Evolutionary conservation across 1,139 yeast species (phyloP), one percentile per base, ranked within the genome.

Genomic region (Debaryomyces nepalensis): DNA sequence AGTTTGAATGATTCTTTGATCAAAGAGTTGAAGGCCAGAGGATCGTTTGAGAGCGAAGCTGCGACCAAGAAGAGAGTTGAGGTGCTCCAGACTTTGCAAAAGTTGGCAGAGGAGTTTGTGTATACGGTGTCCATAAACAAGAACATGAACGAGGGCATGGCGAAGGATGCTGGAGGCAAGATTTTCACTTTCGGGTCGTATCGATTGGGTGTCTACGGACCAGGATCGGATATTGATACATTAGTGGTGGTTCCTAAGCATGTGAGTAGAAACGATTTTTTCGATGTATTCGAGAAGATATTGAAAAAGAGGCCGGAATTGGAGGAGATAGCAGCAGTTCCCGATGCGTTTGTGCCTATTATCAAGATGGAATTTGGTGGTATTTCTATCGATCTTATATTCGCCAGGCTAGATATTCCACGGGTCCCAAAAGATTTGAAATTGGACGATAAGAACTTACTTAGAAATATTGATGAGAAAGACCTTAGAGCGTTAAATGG

Each of bases 61-160:
- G 97, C 87, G 40, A 87, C 97, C 0, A 80, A 74, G 52, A 87
- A 82, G 57, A 75, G 99, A 55, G 87, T 82, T 1, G 82, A 85
- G 51, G 95, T 88, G 11, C 73, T 95, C 26, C 73, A 76, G 33
- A 68, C 76, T 4, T 63, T 93, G 45, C 98, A 93, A 59, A 76
- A 79, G 49, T 59, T 93, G 57, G 79, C 86, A 0, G 79, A 84
- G 53, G 88, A 86, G 49, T 91, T 93, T 64, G 99, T 93, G 1
- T 86, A 81, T 55, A 77, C 68, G 7, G 97, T 90, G 7, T 86
- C 96, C 2, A 73, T 78, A 49, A 80, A 75, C 46, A 88, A 86
- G 58, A 90, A 93, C 58, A 90, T 93, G 97, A 82, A 93, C 23
- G 98, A 93, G 47, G 97, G 97, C 4, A 90, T 93, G 97, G 97